phyloP scores from a whole-genome alignment of 179 eudicot species.

The Pouteria campechiana region DNA sequence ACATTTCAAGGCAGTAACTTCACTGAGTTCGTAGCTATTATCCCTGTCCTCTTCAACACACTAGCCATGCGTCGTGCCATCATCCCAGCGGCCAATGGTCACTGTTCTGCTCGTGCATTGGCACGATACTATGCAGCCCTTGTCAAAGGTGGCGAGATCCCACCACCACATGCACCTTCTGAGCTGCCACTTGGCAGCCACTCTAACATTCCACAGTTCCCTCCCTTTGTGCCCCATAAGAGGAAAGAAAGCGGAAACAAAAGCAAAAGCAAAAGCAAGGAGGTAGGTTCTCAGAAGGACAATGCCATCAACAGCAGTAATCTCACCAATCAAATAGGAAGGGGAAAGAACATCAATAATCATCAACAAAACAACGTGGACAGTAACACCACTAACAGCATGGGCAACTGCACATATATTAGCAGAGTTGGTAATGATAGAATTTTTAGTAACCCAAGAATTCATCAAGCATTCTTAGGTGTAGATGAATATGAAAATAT shows the following conservation, averaged over 20 bases:
- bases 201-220: conserved; percentile 58
- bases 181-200: conserved; percentile 75
- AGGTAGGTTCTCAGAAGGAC: conserved; percentile 13
- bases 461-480: conserved; percentile 86
- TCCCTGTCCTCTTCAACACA: conserved; percentile 63
- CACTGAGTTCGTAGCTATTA: conserved; percentile 33
- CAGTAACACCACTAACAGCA: conserved; percentile 15
- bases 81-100: conserved; percentile 90
- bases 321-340: background rate
- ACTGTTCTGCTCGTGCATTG: conserved; percentile 96
- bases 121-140: conserved; percentile 92
- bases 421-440: conserved; percentile 3
- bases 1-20: conserved; percentile 52
- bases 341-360: conserved; percentile 1
- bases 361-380: conserved; percentile 27
- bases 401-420: background rate
- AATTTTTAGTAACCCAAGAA: conserved; percentile 40
- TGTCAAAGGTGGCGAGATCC: conserved; percentile 55
- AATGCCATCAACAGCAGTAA: conserved; percentile 9
- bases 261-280: too few species aligned
- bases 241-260: conserved; percentile 19
- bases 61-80: conserved; percentile 82
- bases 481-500: conserved; percentile 62
- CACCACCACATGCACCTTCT: conserved; percentile 45
- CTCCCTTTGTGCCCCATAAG: conserved; percentile 19